These are phyloP conservation scores for Chrysosporium keratinophilum DNA, from an alignment of 2,329 filamentous ascomycete genomes.

Conservation along the genomic window DNA sequence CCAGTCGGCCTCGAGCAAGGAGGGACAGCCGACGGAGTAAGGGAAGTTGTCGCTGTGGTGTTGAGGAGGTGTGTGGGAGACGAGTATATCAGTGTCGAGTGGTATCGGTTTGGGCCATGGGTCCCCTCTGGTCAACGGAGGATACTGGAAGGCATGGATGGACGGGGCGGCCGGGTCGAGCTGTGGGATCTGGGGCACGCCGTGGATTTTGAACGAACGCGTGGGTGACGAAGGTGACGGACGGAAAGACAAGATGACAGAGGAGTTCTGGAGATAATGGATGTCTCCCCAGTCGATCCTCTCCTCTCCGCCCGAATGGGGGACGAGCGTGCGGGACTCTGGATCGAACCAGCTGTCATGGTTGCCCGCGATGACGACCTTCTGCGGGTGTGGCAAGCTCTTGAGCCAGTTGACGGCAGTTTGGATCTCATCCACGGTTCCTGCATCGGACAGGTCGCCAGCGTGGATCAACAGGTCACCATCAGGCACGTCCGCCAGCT, in stretches of 20 bases:
- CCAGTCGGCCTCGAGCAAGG: constrained; percentile 62
- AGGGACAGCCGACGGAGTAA: constrained; percentile 58
- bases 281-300: constrained; percentile 56
- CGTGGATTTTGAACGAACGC: constrained; percentile 62
- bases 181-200: constrained; percentile 65
- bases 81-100: constrained; percentile 60
- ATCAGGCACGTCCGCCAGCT: constrained; percentile 41
- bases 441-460: constrained; percentile 69
- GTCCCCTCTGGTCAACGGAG: constrained; percentile 43
- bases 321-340: constrained; percentile 43
- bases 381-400: constrained; percentile 62
- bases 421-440: constrained; percentile 64
- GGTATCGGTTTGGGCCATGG: constrained; percentile 67
- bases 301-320: background rate
- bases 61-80: constrained; percentile 72
- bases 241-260: constrained; percentile 52
- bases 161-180: constrained; percentile 45
- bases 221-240: constrained; percentile 37
- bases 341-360: constrained; percentile 81
- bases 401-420: constrained; percentile 74
- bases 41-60: constrained; percentile 51
- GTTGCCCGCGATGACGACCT: constrained; percentile 76
- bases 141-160: constrained; percentile 70
- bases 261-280: constrained; percentile 63
- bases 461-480: constrained; percentile 85